Conservation (phyloP, 2,329 filamentous ascomycete genomes). For the Calonectria hawksworthii region DNA sequence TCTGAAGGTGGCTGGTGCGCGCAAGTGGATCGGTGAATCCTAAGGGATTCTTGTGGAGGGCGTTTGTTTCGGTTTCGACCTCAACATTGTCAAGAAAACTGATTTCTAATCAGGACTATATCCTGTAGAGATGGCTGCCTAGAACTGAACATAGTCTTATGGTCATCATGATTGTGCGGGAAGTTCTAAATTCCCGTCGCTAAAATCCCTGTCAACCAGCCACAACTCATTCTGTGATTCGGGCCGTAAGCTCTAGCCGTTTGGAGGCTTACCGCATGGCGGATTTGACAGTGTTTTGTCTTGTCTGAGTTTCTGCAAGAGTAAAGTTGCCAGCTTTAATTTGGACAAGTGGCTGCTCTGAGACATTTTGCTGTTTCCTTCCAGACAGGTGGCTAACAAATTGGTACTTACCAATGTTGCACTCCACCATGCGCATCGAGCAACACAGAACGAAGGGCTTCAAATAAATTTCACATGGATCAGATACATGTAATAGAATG, state of each 20-base stretch:
- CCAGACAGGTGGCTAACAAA: not conserved
- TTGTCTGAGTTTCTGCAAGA: not conserved
- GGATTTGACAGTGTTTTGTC: not conserved
- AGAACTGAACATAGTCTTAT: not conserved
- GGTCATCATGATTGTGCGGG: not conserved
- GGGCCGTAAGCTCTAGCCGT: not conserved
- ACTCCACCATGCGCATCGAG: not conserved
- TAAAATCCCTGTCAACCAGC: not conserved
- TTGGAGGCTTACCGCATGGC: not conserved
- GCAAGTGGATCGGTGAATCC: not conserved
- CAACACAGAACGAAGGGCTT: not conserved
- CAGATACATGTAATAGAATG: not conserved
- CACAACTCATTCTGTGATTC: not conserved
- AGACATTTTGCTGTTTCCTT: not conserved
- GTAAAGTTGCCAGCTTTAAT: not conserved
- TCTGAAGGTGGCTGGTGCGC: not conserved
- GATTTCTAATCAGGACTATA: not conserved
- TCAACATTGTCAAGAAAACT: not conserved
- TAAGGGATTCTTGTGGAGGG: not conserved
- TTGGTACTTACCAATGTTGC: not conserved
- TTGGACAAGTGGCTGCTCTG: not conserved
- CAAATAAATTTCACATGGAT: not conserved
- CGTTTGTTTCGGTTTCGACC: not conserved
- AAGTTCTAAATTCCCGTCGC: not conserved
- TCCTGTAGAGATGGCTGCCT: not conserved